Evolutionary conservation across 768 basidiomycete species (phyloP), one percentile per base, ranked within the genome.

Genomic region (Leccinum rimulosum): DNA sequence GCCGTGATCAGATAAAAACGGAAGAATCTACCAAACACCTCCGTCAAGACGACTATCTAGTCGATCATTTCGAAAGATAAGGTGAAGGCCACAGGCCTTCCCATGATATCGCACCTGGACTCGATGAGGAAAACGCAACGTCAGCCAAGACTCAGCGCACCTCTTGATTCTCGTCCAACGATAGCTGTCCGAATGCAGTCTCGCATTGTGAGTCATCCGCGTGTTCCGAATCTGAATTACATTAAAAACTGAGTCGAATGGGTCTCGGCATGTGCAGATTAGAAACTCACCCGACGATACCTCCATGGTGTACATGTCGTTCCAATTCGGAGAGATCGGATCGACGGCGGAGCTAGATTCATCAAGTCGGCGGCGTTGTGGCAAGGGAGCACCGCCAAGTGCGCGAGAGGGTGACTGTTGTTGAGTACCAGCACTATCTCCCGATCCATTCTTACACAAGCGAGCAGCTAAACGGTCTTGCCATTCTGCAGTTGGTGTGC

Each of bases 101-200:
- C 92, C 90, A 59, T 95, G 94, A 68, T 87, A 95, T 57, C 93
- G 87, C 49, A 95, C 82, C 86, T 95, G 68, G 17, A n/a, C 35
- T 53, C 3, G 6, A 27, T 71, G 55, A 69, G 61, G 49, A 60
- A 61, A 60, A 10, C 36, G 27, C 11, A 50, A 19, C 17, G 36
- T 47, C 50, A 22, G 48, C 58, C 19, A 12, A 52, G 22, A 35
- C 15, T 12, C 27, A 50, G 68, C 25, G 10, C 62, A 88, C 89
- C 75, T 91, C 88, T 66, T 82, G 84, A 66, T 89, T 84, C 68
- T 91, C 89, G 61, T 90, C 88, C 45, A 91, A 74, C 7, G 89
- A 91, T 22, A 91, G 69, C 62, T 86, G 83, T 14, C 89, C 88
- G 59, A 91, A 77, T 17, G 81, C 80, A 64, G 87, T 85, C 0